Evolutionary conservation across 352 stramenopile species (phyloP), one percentile per base, ranked within the genome.

Genomic region (Phytophthora parvispora): DNA sequence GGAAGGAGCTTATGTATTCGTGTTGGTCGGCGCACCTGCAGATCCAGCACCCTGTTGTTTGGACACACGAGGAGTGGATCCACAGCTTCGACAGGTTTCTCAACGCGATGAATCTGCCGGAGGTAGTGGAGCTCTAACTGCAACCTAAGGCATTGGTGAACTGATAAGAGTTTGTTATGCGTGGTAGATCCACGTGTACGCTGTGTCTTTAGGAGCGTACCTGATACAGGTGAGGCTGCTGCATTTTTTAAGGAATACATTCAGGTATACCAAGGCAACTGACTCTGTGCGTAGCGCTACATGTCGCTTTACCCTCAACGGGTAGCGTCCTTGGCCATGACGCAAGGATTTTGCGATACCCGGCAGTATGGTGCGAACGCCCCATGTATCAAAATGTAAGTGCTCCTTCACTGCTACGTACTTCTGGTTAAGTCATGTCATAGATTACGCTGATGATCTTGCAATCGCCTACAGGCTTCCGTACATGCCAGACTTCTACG

Each of bases 11-110:
- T 25, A 48, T n/a, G 40, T 48, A n/a, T 48, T 48, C 6, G n/a
- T 18, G 5, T 9, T 38, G 25, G 48, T 1, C 18, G n/a, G 36
- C 36, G 16, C 27, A 6, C n/a, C n/a, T 55, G 83, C 50, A 74
- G 85, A 69, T 94, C n/a, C 86, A 94, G 57, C 70, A 92, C 25
- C 86, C 86, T 3, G 67, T 87, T 25, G 81, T 93, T 49, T 94
- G 86, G 86, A 91, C 72, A n/a, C 83, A 92, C 15, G 80, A 93
- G n/a, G 84, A 93, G 48, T 93, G 84, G 86, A 80, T 94, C 43
- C 85, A 94, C 62, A 90, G 83, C 69, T 94, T 94, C 47, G 86
- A 94, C 43, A 77, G 86, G 13, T 92, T 94, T 64, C 75, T 94
- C 24, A 86, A 92, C 34, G 83, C 84, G 4, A 72, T 92, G 59